Base-by-base conservation (phyloP, 2,329 filamentous ascomycete genomes). In the Colletotrichum lentis region DNA sequence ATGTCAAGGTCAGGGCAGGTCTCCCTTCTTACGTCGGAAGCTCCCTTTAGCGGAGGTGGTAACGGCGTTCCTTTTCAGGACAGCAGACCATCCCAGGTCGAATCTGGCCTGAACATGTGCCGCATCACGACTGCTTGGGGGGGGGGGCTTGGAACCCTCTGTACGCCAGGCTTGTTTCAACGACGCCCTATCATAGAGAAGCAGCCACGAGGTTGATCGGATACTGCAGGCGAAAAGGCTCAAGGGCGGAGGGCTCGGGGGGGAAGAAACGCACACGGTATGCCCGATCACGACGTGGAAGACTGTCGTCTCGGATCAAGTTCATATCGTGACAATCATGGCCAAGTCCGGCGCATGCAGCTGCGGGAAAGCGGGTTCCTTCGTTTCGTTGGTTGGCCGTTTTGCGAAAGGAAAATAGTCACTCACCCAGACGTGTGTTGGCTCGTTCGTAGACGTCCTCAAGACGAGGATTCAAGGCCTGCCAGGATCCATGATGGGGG, bases 81-180 rank as follows among this genome's bases (percentile, higher is more conserved):
- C 43, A 44, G 43, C 31, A 62, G 37, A 39, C 52, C 46, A 35
- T 58, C 44, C 46, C 44, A 47, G 44, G 46, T 53, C 35, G n/a
- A 22, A 12, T 12, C 27, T 63, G 37, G 37, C 53, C 35, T 66
- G 58, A 62, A 55, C 27, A 46, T 37, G 18, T 37, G 57, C 24
- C 18, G 44, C 27, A 31, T 35, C 46, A 46, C 20, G 16, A 50
- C 35, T 47, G 37, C 11, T 54, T 22, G 37, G n/a, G 6, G 20
- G n/a, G 6, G 20, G 44, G 20, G 44, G 52, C 5, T 67, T 31
- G 35, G 63, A 56, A 49, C 63, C 37, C 47, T 56, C 58, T 35
- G 35, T 24, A 41, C 43, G 50, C 39, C 58, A 57, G 64, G 59
- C 64, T 67, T 56, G 59, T 63, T 63, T 67, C 59, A 67, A 67